phyloP scores from a whole-genome alignment of 2,329 filamentous ascomycete species.

The Beauveria varroae region DNA sequence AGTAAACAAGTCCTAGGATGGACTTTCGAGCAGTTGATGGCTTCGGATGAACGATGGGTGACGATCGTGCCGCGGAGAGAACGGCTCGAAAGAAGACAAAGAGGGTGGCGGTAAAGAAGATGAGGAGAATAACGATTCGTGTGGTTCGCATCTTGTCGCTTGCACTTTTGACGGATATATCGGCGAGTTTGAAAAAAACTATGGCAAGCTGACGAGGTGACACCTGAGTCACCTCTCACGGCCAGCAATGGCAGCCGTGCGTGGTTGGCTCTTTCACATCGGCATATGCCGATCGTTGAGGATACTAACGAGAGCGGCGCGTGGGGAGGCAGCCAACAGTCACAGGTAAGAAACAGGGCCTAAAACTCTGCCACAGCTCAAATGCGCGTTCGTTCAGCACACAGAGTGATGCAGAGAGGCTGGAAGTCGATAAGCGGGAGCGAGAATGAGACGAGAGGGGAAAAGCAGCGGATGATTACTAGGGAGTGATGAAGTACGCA shows the following conservation, averaged over 20 bases:
- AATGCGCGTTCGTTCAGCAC: not conserved
- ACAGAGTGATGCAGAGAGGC: not conserved
- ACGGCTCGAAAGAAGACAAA: constrained; percentile 49
- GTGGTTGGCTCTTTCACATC: constrained; percentile 6
- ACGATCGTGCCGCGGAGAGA: constrained; percentile 23
- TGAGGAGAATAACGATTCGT: constrained; percentile 44
- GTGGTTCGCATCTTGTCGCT: constrained; percentile 43
- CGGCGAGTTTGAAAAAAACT: not conserved
- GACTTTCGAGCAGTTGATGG: constrained; percentile 17
- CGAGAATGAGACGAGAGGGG: not conserved
- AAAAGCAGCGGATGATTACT: not conserved
- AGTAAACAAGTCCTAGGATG: constrained; percentile 51
- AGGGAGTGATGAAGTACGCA: constrained; percentile 1
- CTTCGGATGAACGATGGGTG: not conserved
- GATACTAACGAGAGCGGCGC: not conserved
- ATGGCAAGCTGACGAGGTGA: constrained; percentile 10
- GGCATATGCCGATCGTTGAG: constrained; percentile 5
- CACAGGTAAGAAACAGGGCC: not conserved
- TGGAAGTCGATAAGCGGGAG: not conserved
- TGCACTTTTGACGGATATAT: not conserved
- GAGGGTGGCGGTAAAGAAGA: constrained; percentile 46
- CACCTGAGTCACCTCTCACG: constrained; percentile 7
- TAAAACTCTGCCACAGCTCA: not conserved
- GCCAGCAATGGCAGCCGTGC: constrained; percentile 8
- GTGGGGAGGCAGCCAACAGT: not conserved